Evolutionary conservation across 2,329 filamentous ascomycete species (phyloP), one percentile per base, ranked within the genome.

Genomic region (Diaporthe velutina): DNA sequence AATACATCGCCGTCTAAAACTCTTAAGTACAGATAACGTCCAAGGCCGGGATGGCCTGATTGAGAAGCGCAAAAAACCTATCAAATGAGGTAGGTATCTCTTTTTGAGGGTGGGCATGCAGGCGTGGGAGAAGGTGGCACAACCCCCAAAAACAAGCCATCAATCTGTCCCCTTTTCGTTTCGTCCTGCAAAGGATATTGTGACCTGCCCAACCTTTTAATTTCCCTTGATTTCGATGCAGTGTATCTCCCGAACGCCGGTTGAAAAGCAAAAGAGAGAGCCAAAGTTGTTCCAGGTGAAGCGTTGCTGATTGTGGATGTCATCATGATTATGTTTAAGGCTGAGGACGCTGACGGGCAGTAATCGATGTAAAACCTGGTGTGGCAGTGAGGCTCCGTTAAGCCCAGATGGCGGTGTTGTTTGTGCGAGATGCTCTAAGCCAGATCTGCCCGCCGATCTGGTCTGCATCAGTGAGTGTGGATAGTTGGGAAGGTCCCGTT

Each of bases 21-120:
- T 67, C 64, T 42, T 54, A n/a, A n/a, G 57, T 55, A 72, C 45
- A 72, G 28, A 45, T n/a, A 45, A 55, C 22, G n/a, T 50, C 42
- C 57, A 64, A 54, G 35, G 25, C 35, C 28, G 48, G 35, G 15
- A 25, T 64, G 25, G 33, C 70, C 30, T 60, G 45, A 30, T 7
- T 12, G 8, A 38, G 19, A 50, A 73, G 30, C 45, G 30, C 58
- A 48, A 30, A 13, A 52, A 30, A 45, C n/a, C n/a, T 4, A 17
- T 45, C 19, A 45, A 71, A 28, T 25, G 30, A 74, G 58, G 68
- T 67, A 66, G 68, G 73, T 74, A 66, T 74, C 68, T 71, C 73
- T 74, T 58, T 74, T 64, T 48, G 50, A 42, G 42, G 45, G 25
- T 30, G 50, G 52, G 52, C n/a, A 70, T 52, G 25, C 35, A 50